These are phyloP conservation scores for Hygrocybe coccinea DNA, from an alignment of 768 basidiomycete species.

Conservation along the genomic window DNA sequence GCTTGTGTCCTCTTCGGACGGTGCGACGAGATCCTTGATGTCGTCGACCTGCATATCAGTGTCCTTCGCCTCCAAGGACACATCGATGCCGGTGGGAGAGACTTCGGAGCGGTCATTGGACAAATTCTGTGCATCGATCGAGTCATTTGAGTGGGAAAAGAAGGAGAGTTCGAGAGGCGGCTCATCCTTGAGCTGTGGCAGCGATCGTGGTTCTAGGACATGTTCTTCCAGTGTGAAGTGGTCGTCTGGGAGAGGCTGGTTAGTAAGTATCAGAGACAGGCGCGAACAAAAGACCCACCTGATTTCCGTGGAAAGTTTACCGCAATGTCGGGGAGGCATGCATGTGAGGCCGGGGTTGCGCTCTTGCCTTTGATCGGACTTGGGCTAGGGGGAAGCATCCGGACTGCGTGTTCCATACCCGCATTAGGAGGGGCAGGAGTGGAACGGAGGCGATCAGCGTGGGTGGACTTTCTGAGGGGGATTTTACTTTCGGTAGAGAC, in stretches of 20 bases:
- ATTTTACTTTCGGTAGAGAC: constrained; percentile 4
- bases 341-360: neutral
- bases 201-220: neutral
- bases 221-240: constrained; percentile 9
- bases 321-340: neutral
- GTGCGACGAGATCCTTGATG: constrained; percentile 1
- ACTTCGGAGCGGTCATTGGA: constrained; percentile 22
- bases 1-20: constrained; percentile 3
- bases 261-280: constrained; percentile 37
- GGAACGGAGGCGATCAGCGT: constrained; percentile 15
- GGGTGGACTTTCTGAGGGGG: constrained; percentile 1
- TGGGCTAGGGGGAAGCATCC: neutral
- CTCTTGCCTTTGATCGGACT: neutral
- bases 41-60: neutral
- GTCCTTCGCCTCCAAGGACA: neutral
- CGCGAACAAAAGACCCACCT: constrained; percentile 21
- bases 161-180: constrained; percentile 15
- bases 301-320: neutral
- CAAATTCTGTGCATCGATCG: constrained; percentile 21
- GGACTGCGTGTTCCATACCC: neutral
- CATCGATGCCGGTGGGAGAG: constrained; percentile 2
- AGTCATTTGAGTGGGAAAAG: constrained; percentile 13
- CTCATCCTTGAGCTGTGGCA: constrained; percentile 18
- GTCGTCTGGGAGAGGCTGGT: constrained; percentile 14
- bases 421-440: neutral